Percentiles rank a stretch among this genome's conserved stretches.
phyloP scores from a whole-genome alignment of 2,329 filamentous ascomycete genomes.

The Bipolaris sorokiniana region DNA sequence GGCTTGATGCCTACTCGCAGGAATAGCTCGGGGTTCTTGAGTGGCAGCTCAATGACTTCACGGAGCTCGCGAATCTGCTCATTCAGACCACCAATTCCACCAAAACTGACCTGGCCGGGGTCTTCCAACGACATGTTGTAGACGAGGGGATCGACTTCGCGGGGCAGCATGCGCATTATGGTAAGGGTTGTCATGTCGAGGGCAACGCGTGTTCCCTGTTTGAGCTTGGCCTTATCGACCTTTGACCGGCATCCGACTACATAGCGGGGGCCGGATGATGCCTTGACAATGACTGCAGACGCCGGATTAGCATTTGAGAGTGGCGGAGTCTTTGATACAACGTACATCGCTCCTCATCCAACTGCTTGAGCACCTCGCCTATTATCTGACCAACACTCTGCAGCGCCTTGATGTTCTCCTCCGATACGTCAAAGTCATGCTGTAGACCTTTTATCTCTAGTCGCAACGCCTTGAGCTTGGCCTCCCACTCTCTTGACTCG shows the following conservation, averaged over 20 bases:
- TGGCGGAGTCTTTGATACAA: conserved; percentile 19
- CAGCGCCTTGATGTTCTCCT: conserved; percentile 99
- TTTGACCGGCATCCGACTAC: conserved; percentile 98
- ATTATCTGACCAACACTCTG: conserved; percentile 99
- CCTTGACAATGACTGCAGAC: conserved; percentile 89
- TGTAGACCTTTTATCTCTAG: conserved; percentile 95
- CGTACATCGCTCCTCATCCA: conserved; percentile 98
- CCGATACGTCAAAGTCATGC: conserved; percentile 93
- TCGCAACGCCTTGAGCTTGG: conserved; percentile 92
- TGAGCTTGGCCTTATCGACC: conserved; percentile 95
- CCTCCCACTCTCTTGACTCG: conserved; percentile 98
- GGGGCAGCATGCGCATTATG: conserved; percentile 99
- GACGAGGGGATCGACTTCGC: conserved; percentile 96
- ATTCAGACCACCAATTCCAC: conserved; percentile 94
- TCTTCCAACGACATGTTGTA: conserved; percentile 99
- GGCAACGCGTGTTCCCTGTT: conserved; percentile 96
- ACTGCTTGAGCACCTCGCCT: conserved; percentile 96
- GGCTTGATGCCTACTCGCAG: conserved; percentile 97
- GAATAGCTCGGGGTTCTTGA: conserved; percentile 99
- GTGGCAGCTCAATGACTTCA: conserved; percentile 95
- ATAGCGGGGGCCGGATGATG: conserved; percentile 94
- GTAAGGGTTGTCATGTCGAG: conserved; percentile 99
- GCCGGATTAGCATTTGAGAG: conserved; percentile 16
- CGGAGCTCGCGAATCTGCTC: conserved; percentile 97
- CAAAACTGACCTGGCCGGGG: conserved; percentile 96